phyloP scores from a whole-genome alignment of 2,329 filamentous ascomycete species.

The Chalara sp. region DNA sequence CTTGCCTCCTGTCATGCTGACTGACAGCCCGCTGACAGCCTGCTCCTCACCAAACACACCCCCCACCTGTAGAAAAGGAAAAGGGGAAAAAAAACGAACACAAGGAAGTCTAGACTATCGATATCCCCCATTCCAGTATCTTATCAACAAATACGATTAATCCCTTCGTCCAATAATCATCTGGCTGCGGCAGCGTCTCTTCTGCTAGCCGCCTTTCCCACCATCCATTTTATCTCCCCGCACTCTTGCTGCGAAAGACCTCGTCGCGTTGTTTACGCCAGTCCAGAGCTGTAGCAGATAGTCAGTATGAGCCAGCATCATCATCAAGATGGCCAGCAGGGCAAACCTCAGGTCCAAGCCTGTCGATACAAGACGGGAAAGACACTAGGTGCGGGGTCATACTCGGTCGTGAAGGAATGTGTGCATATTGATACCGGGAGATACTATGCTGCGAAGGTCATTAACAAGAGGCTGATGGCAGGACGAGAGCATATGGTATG shows the following conservation, averaged over 20 bases:
- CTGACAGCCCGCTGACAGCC: too few species aligned
- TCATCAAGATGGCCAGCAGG: constrained; percentile 18
- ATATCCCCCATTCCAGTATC: too few species aligned
- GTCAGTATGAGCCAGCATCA: constrained; percentile 19
- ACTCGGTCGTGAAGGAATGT: constrained; percentile 98
- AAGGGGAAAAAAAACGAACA: too few species aligned
- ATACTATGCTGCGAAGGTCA: constrained; percentile 98
- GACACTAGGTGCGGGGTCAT: constrained; percentile 91
- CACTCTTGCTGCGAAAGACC: not conserved
- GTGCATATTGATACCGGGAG: constrained; percentile 96
- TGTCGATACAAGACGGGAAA: constrained; percentile 99
- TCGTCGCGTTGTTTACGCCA: not conserved
- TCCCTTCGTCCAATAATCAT: not conserved
- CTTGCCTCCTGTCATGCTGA: too few species aligned
- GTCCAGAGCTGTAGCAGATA: not conserved
- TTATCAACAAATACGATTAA: too few species aligned
- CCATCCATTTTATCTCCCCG: not conserved
- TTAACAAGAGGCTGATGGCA: constrained; percentile 97
- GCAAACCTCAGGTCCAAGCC: constrained; percentile 53
- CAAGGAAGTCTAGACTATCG: too few species aligned
- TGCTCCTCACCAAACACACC: too few species aligned
- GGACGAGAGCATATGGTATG: constrained; percentile 94
- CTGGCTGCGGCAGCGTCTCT: not conserved
- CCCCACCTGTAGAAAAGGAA: too few species aligned
- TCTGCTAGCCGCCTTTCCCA: not conserved